phyloP scores from a whole-genome alignment of 2,329 filamentous ascomycete genomes.

The Beauveria sp. region DNA sequence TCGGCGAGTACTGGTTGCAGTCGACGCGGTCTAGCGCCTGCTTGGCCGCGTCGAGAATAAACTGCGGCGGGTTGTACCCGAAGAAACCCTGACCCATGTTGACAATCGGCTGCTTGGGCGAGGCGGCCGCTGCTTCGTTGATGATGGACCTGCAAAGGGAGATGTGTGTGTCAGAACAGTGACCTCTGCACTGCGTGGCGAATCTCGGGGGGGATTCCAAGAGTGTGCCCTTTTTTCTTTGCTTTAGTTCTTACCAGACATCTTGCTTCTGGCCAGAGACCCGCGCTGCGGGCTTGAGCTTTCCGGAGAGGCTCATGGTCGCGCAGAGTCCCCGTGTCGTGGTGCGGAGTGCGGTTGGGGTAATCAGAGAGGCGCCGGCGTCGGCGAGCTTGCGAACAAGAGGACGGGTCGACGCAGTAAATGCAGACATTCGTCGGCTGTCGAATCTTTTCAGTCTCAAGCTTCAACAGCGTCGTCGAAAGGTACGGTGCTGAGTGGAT shows the following conservation, averaged over 20 bases:
- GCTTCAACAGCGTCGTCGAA: neutral
- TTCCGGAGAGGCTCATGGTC: conserved; percentile 34
- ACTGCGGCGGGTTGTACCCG: conserved; percentile 88
- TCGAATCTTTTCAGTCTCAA: neutral
- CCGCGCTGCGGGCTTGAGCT: conserved; percentile 42
- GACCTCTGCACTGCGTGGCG: too few species aligned
- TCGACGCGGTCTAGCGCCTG: conserved; percentile 82
- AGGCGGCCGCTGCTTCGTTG: conserved; percentile 57
- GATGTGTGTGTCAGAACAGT: neutral
- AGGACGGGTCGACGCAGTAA: neutral
- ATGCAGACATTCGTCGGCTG: neutral
- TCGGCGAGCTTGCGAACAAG: neutral
- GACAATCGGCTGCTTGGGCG: conserved; percentile 55
- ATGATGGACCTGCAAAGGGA: conserved; percentile 47
- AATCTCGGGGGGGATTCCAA: too few species aligned
- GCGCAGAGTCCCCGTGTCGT: conserved; percentile 19
- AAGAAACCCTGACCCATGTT: conserved; percentile 64
- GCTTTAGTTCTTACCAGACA: conserved; percentile 36
- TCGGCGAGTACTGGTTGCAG: conserved; percentile 97
- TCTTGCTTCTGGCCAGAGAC: conserved; percentile 43
- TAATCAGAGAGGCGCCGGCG: neutral
- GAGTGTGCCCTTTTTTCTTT: too few species aligned
- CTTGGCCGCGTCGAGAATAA: conserved; percentile 88
- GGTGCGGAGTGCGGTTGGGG: neutral
- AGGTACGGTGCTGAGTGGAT: neutral